Percentiles rank a stretch among this genome's conserved stretches.
Evolutionary conservation across 345 rosid species (phyloP).

Genomic region (Angophora floribunda): DNA sequence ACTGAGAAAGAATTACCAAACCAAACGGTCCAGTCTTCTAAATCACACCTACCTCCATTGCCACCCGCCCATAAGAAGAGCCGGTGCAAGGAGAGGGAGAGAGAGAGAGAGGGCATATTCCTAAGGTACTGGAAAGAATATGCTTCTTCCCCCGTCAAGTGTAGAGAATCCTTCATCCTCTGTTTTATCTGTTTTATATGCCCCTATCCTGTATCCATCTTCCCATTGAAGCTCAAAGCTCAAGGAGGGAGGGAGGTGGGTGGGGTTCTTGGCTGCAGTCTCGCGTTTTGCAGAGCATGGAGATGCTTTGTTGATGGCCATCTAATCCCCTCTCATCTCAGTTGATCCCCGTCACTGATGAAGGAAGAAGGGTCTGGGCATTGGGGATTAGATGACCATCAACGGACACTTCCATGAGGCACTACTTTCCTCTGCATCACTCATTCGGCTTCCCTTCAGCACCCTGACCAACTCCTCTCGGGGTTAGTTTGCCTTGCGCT

Average conservation of each 20-base stretch:
- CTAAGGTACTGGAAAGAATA: not conserved
- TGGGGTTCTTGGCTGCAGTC: not conserved
- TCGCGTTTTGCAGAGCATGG: not conserved
- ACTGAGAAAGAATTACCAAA: not conserved
- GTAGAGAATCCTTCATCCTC: not conserved
- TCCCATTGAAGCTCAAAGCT: not conserved
- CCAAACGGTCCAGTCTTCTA: not conserved
- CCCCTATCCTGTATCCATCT: not conserved
- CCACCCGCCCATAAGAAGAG: not conserved
- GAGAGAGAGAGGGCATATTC: not conserved
- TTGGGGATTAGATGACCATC: not conserved
- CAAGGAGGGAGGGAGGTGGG: not conserved
- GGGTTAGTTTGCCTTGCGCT: not conserved
- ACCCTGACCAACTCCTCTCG: not conserved
- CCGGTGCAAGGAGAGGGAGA: not conserved
- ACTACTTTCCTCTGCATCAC: not conserved
- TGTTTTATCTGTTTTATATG: not conserved
- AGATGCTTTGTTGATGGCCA: constrained; percentile 1
- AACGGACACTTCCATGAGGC: not conserved
- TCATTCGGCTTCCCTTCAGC: not conserved
- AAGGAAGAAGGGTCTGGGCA: not conserved
- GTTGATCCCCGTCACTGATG: not conserved
- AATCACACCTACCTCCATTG: not conserved
- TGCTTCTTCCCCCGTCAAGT: not conserved
- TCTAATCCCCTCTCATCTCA: not conserved